Conservation (phyloP, 2,329 filamentous ascomycete genomes). For the Dothistroma pini region DNA sequence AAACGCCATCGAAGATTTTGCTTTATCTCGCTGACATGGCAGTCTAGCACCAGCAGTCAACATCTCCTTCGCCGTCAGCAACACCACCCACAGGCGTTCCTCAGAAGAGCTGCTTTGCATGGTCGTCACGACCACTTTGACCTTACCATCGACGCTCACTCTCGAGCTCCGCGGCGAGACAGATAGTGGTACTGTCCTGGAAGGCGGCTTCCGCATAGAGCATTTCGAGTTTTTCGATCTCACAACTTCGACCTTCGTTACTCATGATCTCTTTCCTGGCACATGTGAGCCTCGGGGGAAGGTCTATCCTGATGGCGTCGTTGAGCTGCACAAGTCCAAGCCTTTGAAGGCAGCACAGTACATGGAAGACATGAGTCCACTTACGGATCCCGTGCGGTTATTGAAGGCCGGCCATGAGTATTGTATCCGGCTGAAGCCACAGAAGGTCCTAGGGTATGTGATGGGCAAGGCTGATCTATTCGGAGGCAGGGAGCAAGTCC, state of each 20-base stretch:
- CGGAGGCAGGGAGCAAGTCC: not conserved
- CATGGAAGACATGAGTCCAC: not conserved
- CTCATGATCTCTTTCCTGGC: not conserved
- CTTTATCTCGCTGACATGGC: not conserved
- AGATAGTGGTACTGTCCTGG: conserved; percentile 1
- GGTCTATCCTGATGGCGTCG: no score
- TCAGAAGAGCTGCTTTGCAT: not conserved
- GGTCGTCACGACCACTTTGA: not conserved
- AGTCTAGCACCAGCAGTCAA: not conserved
- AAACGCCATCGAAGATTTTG: not conserved
- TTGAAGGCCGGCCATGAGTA: not conserved
- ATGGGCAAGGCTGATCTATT: not conserved
- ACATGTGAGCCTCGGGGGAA: not conserved
- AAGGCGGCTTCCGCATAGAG: conserved; percentile 4
- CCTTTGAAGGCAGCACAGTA: not conserved
- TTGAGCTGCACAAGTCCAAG: not conserved
- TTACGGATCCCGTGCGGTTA: not conserved
- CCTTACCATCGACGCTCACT: not conserved
- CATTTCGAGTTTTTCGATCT: conserved; percentile 8
- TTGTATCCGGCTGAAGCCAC: not conserved
- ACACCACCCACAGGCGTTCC: not conserved
- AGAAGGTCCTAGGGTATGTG: not conserved
- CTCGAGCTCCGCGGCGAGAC: conserved; percentile 1
- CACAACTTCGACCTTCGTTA: conserved; percentile 1
- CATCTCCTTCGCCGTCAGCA: not conserved